Base-by-base conservation (phyloP, 1,284 basidiomycete genomes). In the Ganoderma meredithae region DNA sequence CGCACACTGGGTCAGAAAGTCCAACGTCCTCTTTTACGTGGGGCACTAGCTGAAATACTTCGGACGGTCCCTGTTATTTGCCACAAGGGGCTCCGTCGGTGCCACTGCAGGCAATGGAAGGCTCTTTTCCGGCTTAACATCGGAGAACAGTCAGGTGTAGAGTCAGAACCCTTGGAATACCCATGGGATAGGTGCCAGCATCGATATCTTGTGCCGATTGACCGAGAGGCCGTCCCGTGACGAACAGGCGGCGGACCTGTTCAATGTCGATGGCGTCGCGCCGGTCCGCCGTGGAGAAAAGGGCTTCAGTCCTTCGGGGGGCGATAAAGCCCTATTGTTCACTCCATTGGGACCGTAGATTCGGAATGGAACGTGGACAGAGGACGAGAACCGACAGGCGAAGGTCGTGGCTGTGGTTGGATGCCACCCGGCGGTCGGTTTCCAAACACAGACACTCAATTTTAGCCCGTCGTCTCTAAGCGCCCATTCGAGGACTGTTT, bases 91-190 rank as follows among this genome's bases (percentile, higher is more conserved):
- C 15, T 22, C 59, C 59, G 59, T 40, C 43, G 10, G 43, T n/a
- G n/a, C 27, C 27, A 31, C 27, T 31, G 62, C 44, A 53, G 27
- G 31, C 52, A 13, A 55, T 15, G 10, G 27, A 17, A 19, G 27
- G 12, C 27, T 27, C 22, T 39, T 39, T 25, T 59, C 58, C 41
- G 33, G 55, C n/a, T 25, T 64, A 75, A 75, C 60, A 61, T 75
- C 74, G 74, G 74, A n/a, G 7, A 58, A 43, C 55, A 62, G 71
- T 75, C 74, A 75, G 72, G 67, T 74, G 74, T 41, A 41, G n/a
- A 56, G 59, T 68, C 70, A 63, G 56, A 31, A 22, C 22, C 52
- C 15, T 43, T 9, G 13, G 41, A 55, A 47, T 17, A 39, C 19
- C 4, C 10, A 31, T 36, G 60, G 65, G 71, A 67, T 52, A 67